Percentiles rank a stretch among this genome's conserved stretches.
Evolutionary conservation across 805 yeast species (phyloP).

Genomic region (Starmerella gropengiesseri): DNA sequence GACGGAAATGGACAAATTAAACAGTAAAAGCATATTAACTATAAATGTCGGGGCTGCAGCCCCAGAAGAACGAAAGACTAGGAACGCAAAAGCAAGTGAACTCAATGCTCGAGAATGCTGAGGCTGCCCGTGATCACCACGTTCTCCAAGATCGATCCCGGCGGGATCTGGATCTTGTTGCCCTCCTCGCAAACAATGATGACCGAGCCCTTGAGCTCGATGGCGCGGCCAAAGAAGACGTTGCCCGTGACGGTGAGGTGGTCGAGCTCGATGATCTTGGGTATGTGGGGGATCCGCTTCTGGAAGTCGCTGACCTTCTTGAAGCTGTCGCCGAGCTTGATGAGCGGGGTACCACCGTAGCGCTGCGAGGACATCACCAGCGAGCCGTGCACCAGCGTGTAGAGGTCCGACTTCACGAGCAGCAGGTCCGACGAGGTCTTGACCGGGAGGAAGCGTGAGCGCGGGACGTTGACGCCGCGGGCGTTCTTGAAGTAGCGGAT

Average conservation of each 20-base stretch:
- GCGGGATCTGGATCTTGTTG: constrained; percentile 92
- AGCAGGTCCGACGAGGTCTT: constrained; percentile 93
- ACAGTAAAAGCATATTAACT: too few relatives aligned
- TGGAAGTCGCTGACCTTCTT: constrained; percentile 91
- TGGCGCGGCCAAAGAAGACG: constrained; percentile 79
- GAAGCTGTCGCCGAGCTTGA: constrained; percentile 92
- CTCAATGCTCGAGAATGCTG: constrained; percentile 80
- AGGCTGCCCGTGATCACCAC: constrained; percentile 95
- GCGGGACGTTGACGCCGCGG: constrained; percentile 96
- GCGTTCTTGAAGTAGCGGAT: constrained; percentile 91
- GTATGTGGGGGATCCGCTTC: constrained; percentile 85
- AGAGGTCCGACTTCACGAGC: constrained; percentile 89
- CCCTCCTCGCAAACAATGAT: constrained; percentile 96
- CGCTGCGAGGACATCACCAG: constrained; percentile 72
- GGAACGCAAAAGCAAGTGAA: not conserved
- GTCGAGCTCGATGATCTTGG: constrained; percentile 89
- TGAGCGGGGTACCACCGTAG: constrained; percentile 85
- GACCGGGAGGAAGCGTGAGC: constrained; percentile 95
- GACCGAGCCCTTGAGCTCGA: constrained; percentile 90
- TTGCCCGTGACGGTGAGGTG: constrained; percentile 97
- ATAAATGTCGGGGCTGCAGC: too few relatives aligned
- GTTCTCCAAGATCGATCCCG: constrained; percentile 87
- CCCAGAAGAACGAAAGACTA: not conserved
- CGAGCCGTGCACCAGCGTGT: constrained; percentile 83
- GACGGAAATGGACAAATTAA: too few relatives aligned